Base-by-base conservation (phyloP, 257 asterid species). In the Solanum chmielewskii region DNA sequence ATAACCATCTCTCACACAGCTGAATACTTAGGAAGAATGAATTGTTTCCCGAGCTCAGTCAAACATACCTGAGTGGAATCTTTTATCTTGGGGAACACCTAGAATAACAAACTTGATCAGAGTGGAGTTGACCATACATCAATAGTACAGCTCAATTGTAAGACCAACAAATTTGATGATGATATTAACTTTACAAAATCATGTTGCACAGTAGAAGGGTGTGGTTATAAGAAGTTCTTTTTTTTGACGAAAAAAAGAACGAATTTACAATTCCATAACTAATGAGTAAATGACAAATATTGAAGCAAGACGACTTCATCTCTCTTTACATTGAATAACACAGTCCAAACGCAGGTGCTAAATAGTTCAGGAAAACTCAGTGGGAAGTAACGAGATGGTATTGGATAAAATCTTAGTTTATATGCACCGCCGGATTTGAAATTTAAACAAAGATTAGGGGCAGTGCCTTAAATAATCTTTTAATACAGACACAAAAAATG, bases 41-140 rank as follows among this genome's bases (percentile, higher is more conserved):
- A 75, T 47, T 42, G 86, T 83, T 80, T 42, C 49, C 64, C 76
- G 33, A 87, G 89, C 81, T 83, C 85, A 47, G n/a, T 41, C 70
- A 52, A 21, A 68, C 15, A 68, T 88, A 97, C 99, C 98, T 97
- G 94, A 35, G 92, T 90, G 76, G 98, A 95, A 86, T 95, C 98
- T 88, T 94, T 94, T 81, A 97, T 94, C 91, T 93, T 94, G 87
- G 99, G 99, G 88, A 93, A 97, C 41, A 94, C 94, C 98, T 95
- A 96, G 88, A 92, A 89, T n/a, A 91, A 21, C 83, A 86, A 73
- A 85, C 37, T 66, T 83, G 75, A 89, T 15, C 75, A 44, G 69
- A 15, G 44, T 86, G 83, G 39, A 85, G 83, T 44, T 73, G 83
- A 68, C 33, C 68, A 82, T 37, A 59, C 45, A 70, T 80, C 44